Base-by-base conservation (phyloP, 2,329 filamentous ascomycete species). In the Colletotrichum sp. region DNA sequence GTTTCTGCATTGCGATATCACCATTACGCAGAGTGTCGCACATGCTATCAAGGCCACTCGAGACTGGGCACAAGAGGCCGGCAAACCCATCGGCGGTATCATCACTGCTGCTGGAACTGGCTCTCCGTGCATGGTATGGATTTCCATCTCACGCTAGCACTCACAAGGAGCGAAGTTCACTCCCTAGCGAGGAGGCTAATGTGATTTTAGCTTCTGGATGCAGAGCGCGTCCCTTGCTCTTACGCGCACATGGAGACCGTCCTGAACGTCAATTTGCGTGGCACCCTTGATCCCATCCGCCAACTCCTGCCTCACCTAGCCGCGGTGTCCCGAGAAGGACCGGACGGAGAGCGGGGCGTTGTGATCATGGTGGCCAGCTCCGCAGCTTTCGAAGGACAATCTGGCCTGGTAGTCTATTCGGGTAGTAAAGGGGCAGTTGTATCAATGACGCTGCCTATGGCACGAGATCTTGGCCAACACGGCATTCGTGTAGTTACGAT, bases 161-260 rank as follows among this genome's bases (percentile, higher is more conserved):
- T 36, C 0, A 2, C 3, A 1, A 7, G 34, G 13, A 4, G 12
- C n/a, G 4, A 26, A 13, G 15, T 26, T 57, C 3, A 8, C 9
- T 57, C n/a, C 3, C 12, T 15, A 12, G 9, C 0, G 0, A 16
- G 6, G 6, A 26, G 4, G 6, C 52, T 57, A 16, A 26, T 9
- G 1, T 4, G 12, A 57, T 1, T 57, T 7, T 5, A 57, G 52
- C 21, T 57, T 4, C 13, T 26, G 15, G 52, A 57, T 57, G 0
- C 52, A 26, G 52, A 26, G 10, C 12, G 52, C 2, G 52, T 57
- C 4, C 52, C 21, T 16, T 57, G 52, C 52, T 57, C 52, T 21
- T 57, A 57, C 3, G 52, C 0, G 52, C 52, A 57, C 15, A 57
- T 57, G n/a, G 52, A 57, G 52, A 57, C 52, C 21, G 21, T 57